These are phyloP conservation scores for Tricholoma sp. DNA, from an alignment of 768 basidiomycete genomes.

Conservation along the genomic window DNA sequence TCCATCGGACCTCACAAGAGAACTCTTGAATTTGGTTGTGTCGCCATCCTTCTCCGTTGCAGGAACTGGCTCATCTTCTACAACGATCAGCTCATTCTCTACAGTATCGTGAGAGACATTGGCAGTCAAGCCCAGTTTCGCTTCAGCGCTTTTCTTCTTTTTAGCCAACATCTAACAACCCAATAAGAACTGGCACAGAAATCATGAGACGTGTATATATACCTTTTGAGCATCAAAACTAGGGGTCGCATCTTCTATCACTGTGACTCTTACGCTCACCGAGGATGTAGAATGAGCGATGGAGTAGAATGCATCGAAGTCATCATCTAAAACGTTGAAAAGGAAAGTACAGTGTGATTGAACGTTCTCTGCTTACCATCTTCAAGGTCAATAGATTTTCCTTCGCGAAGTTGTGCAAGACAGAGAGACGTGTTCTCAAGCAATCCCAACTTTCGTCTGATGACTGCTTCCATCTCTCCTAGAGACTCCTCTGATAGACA, in stretches of 20 bases:
- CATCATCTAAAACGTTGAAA: constrained; percentile 51
- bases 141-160: background rate
- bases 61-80: background rate
- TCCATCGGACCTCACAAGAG: background rate
- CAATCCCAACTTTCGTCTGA: constrained; percentile 59
- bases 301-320: constrained; percentile 68
- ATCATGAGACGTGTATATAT: background rate
- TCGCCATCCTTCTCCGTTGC: background rate
- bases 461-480: constrained; percentile 48
- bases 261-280: constrained; percentile 34
- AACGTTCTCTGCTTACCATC: constrained; percentile 47
- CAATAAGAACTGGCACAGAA: background rate
- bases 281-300: constrained; percentile 31
- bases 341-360: constrained; percentile 1
- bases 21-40: background rate
- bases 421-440: constrained; percentile 26
- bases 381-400: constrained; percentile 59
- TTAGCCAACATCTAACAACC: background rate
- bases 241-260: constrained; percentile 14
- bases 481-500: constrained; percentile 51
- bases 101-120: background rate
- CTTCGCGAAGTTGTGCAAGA: constrained; percentile 51
- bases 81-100: background rate
- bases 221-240: background rate
- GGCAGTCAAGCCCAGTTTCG: background rate